Evolutionary conservation across 768 basidiomycete species (phyloP), one percentile per base, ranked within the genome.

Genomic region (Mycena indigotica): DNA sequence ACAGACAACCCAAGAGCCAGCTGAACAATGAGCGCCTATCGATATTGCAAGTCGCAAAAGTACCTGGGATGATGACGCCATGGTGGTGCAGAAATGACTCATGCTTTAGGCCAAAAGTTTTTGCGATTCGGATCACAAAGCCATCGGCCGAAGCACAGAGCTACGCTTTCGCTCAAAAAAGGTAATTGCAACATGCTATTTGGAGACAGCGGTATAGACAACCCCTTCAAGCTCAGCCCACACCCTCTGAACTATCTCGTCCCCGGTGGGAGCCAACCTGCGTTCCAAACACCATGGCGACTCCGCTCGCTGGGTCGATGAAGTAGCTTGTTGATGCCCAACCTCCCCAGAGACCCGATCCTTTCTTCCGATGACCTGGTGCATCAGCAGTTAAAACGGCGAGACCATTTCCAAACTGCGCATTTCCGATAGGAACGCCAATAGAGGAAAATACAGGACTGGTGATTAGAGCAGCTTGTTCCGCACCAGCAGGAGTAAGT

Each of bases 1-100:
- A 85, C 75, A 0, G 79, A 46, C 19, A 68, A 64, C 2, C 83
- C 83, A 5, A 71, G 60, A 15, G 66, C 55, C 10, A 64, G 56
- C 29, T 61, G 55, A 15, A 8, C 49, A 57, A 17, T 25, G n/a
- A 50, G 49, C 21, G 48, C 50, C 41, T 21, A 44, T 21, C 23
- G 8, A 23, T 12, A 16, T 5, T 19, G 41, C 21, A 17, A 35
- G 10, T 8, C 8, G 10, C 8, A 17, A 35, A 17, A 35, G 8
- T 35, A 35, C 32, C 32, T 35, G 32, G 10, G 6, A 19, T 19
- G 41, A 44, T 21, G 21, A 44, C 13, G 41, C 41, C 41, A 44
- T 44, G 41, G 41, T 44, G 41, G 41, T 44, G 41, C 41, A 23
- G n/a, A 44, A 21, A 5, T 5, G 21, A 19, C 8, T 23, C 41